Base-by-base conservation (phyloP, 2,329 filamentous ascomycete species). In the Ophiostoma angusticollis region DNA sequence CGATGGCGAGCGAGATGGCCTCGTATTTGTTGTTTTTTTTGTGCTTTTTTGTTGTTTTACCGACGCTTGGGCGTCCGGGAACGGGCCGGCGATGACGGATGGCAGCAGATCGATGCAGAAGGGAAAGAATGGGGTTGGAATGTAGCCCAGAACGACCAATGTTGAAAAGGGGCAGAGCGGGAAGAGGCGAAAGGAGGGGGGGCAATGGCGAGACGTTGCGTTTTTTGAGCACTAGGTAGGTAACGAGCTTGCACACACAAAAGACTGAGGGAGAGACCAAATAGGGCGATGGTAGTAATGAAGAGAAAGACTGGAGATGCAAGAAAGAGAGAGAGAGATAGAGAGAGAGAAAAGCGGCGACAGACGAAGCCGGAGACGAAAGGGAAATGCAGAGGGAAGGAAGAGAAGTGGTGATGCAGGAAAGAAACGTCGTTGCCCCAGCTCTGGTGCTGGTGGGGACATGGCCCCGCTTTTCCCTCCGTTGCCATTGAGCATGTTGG, bases 371-470 rank as follows among this genome's bases (percentile, higher is more conserved):
- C 16, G 23, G 29, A 36, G 32, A 34, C 19, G 33, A 18, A 24
- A 3, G 12, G 33, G 22, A 32, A 14, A 19, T 35, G 38, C 37
- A 35, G 24, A 31, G 19, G 25, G 27, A 25, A 14, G 27, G 40
- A 27, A 7, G n/a, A 21, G 16, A 18, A 40, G 23, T 42, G 42
- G 43, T 37, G 40, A 28, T 37, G 30, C 24, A 35, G 43, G 32
- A 27, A 29, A 35, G 43, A 44, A 35, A 44, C 23, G 35, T 41
- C 34, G 44, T 41, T 45, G 41, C 44, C 44, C 44, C 44, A 43
- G 44, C 41, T 39, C 38, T 39, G 27, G 28, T 24, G 5, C 21
- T 32, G 38, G 37, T 42, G 45, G 41, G 45, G 40, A 41, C 43
- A 21, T 47, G 16, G 42, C 36, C 31, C 46, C 44, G 32, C 37